These are phyloP conservation scores for Scheffersomyces ergatensis DNA, from an alignment of 805 yeast species.

Conservation along the genomic window DNA sequence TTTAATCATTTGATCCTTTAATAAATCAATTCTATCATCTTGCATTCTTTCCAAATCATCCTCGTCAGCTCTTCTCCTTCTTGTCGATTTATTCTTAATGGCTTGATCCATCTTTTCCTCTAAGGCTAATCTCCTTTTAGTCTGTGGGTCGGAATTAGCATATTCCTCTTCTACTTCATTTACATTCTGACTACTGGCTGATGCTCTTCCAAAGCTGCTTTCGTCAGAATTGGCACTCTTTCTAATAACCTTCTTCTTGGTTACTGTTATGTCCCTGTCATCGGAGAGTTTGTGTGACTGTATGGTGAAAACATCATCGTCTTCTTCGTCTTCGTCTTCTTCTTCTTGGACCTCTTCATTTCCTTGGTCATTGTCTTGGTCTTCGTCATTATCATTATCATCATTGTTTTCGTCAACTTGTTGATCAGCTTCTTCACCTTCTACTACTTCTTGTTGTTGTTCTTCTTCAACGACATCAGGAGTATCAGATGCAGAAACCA, in stretches of 20 bases:
- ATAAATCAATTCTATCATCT: constrained; percentile 79
- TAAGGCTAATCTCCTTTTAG: constrained; percentile 64
- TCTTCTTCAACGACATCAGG: neutral
- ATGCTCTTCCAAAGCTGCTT: neutral
- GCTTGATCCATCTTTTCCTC: constrained; percentile 82
- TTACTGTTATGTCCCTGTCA: constrained; percentile 10
- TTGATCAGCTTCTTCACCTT: constrained; percentile 5
- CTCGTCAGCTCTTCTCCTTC: constrained; percentile 73
- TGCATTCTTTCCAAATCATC: constrained; percentile 94
- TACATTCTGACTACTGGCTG: constrained; percentile 9
- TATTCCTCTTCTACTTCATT: constrained; percentile 2
- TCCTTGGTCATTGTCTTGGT: constrained; percentile 2
- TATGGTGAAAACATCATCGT: constrained; percentile 22
- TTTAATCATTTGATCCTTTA: constrained; percentile 86
- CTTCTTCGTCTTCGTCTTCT: constrained; percentile 7
- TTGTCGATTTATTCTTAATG: constrained; percentile 58
- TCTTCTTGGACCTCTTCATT: neutral
- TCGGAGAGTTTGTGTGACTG: constrained; percentile 18
- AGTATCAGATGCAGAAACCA: neutral
- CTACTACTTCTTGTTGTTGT: constrained; percentile 7
- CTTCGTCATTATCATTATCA: constrained; percentile 14
- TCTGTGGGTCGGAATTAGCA: constrained; percentile 31
- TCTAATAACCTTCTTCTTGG: constrained; percentile 29
- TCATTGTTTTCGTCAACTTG: constrained; percentile 7
- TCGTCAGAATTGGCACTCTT: constrained; percentile 6